Base-by-base conservation (phyloP, 805 yeast genomes). In the Kuraishia hungarica region DNA sequence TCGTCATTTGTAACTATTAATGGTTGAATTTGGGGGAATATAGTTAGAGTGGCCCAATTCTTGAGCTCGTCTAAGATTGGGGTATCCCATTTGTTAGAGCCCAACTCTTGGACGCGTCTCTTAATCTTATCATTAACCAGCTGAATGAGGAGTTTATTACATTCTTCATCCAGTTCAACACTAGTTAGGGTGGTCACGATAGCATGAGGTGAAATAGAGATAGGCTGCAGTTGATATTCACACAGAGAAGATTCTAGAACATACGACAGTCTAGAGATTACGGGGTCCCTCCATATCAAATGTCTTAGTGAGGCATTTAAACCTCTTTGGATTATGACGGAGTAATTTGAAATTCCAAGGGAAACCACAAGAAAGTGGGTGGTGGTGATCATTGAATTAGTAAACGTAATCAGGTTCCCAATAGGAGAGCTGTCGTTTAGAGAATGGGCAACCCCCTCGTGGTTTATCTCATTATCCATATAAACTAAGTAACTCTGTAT, bases 51-150 rank as follows among this genome's bases (percentile, higher is more conserved):
- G 15, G 78, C 69, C 75, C 76, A 79, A 13, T 60, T 55, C 52
- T 71, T 63, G 3, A 80, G 65, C 1, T 56, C 54, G 0, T 60
- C 59, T 17, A 78, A 61, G 1, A 71, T 61, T 0, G 77, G 75
- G n/a, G 49, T 58, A 51, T 69, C 60, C 82, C 82, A 80, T 1
- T 65, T 64, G 1, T 58, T 59, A 1, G 71, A 55, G 57, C 77
- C 76, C 15, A 63, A 61, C 3, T 39, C 49, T 1, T 56, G 52
- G 5, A 78, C 67, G 55, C 68, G 67, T 4, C 56, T 51, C 24
- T 62, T 64, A n/a, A 81, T 74, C 43, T 68, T 67, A 2, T 59
- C 58, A 8, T 72, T 71, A 1, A 80, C 69, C 10, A 78, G 58
- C 20, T 70, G 66, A 11, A 78, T 68, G 2, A 79, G 61, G 2